A percentile compares a stretch with the other conserved stretches of the same genome.
Evolutionary conservation across 1,284 basidiomycete genomes (phyloP).

Genomic region (Cutaneotrichosporon curvatum): DNA sequence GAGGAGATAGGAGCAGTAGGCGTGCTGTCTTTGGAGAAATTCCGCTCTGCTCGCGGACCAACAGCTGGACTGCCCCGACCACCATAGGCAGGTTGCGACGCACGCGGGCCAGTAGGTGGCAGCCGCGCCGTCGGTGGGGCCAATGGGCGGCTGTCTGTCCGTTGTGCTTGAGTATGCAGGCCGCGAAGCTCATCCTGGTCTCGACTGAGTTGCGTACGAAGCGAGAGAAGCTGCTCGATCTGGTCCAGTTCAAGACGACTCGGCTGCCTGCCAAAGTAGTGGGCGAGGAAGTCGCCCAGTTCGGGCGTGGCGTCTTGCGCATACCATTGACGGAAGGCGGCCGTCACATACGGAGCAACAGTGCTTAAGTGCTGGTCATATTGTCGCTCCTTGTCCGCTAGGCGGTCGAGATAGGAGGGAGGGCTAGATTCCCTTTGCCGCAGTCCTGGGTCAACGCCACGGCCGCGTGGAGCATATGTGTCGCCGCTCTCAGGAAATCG

Average conservation of each 20-base stretch:
- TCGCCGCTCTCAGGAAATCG: too few relatives aligned
- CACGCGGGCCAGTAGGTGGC: conserved; percentile 2
- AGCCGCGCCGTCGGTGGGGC: neutral
- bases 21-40: too few relatives aligned
- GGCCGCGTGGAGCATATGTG: too few relatives aligned
- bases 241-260: conserved; percentile 25
- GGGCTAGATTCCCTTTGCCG: too few relatives aligned
- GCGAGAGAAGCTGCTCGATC: conserved; percentile 24
- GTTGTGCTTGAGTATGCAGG: conserved; percentile 14
- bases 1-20: too few relatives aligned
- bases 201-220: conserved; percentile 16
- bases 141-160: neutral
- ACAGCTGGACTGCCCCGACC: too few relatives aligned
- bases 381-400: conserved; percentile 20
- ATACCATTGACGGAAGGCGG: conserved; percentile 36
- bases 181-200: conserved; percentile 23
- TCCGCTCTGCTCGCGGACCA: too few relatives aligned
- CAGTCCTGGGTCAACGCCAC: too few relatives aligned
- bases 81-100: neutral
- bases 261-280: conserved; percentile 35
- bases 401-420: conserved; percentile 11
- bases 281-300: conserved; percentile 27
- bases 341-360: conserved; percentile 34
- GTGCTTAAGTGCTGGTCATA: conserved; percentile 20
- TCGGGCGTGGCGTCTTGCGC: conserved; percentile 21